Evolutionary conservation across 768 basidiomycete species (phyloP).

Genomic region (Hygrophoropsis aurantiaca): DNA sequence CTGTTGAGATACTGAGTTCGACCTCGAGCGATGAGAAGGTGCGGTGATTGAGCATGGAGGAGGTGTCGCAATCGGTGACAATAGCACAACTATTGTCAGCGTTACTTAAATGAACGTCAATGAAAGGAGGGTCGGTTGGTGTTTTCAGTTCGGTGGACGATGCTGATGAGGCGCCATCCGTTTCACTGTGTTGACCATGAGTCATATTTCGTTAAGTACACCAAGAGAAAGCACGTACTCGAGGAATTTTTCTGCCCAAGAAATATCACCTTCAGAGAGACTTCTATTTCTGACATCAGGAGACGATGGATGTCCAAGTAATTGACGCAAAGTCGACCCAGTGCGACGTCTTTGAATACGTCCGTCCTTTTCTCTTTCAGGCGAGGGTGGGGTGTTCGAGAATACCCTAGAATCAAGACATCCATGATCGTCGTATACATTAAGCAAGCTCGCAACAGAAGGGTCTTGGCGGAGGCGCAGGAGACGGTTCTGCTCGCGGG

Average conservation of each 20-base stretch:
- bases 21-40: slow-evolving; percentile 76
- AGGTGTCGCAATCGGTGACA: slow-evolving; percentile 47
- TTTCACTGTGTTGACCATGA: slow-evolving; percentile 38
- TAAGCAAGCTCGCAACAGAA: slow-evolving; percentile 72
- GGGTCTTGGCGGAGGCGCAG: slow-evolving; percentile 69
- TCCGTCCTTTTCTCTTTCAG: slow-evolving; percentile 32
- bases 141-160: slow-evolving; percentile 54
- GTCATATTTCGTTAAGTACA: background rate
- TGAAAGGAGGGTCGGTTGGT: slow-evolving; percentile 42
- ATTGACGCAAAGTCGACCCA: slow-evolving; percentile 72
- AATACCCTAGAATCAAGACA: slow-evolving; percentile 61
- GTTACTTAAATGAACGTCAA: slow-evolving; percentile 39
- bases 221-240: slow-evolving; percentile 42
- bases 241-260: slow-evolving; percentile 79
- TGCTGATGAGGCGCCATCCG: slow-evolving; percentile 40
- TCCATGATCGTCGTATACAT: slow-evolving; percentile 74
- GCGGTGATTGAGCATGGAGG: slow-evolving; percentile 34
- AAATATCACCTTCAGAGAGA: slow-evolving; percentile 74
- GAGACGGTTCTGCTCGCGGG: slow-evolving; percentile 51
- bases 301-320: slow-evolving; percentile 56
- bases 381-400: slow-evolving; percentile 53
- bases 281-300: slow-evolving; percentile 31
- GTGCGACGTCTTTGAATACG: slow-evolving; percentile 56
- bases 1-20: slow-evolving; percentile 56
- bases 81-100: slow-evolving; percentile 36